phyloP scores from a whole-genome alignment of 2,329 filamentous ascomycete genomes.

The Fragosphaeria purpurea region DNA sequence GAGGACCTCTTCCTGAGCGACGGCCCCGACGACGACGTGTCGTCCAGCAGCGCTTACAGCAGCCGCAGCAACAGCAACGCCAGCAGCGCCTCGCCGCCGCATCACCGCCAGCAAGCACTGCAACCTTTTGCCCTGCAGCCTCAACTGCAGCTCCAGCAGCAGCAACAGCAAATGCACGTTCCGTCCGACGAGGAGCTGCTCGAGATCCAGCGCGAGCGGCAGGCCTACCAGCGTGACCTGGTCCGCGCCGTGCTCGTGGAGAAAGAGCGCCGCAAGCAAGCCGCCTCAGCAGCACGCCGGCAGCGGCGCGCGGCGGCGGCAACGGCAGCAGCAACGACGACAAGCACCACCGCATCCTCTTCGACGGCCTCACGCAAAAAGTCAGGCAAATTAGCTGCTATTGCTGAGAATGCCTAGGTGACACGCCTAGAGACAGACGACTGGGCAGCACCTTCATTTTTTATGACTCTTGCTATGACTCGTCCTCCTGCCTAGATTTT shows the following conservation, averaged over 20 bases:
- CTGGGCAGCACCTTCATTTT: too few species aligned
- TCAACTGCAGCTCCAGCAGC: conserved; percentile 9
- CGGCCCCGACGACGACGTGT: conserved; percentile 39
- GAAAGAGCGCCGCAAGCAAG: conserved; percentile 43
- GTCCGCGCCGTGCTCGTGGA: conserved; percentile 39
- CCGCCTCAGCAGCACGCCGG: conserved; percentile 23
- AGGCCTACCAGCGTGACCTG: conserved; percentile 41
- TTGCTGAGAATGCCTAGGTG: conserved; percentile 31
- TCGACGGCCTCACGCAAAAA: conserved; percentile 25
- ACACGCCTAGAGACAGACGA: too few species aligned
- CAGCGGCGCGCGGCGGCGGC: conserved; percentile 14
- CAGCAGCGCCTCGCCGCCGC: conserved; percentile 30
- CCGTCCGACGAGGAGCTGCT: conserved; percentile 38
- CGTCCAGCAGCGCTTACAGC: conserved; percentile 35
- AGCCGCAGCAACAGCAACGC: conserved; percentile 33
- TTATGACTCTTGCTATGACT: too few species aligned
- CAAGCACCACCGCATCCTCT: background rate
- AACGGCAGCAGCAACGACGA: background rate
- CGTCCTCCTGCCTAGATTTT: too few species aligned
- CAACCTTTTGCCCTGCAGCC: conserved; percentile 5
- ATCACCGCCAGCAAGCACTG: conserved; percentile 6
- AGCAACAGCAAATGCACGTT: conserved; percentile 16
- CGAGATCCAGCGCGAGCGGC: conserved; percentile 40
- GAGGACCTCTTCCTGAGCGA: conserved; percentile 50
- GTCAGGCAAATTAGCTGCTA: conserved; percentile 45